Conservation (phyloP, 2,329 filamentous ascomycete species). For the Anthostomella pinea region DNA sequence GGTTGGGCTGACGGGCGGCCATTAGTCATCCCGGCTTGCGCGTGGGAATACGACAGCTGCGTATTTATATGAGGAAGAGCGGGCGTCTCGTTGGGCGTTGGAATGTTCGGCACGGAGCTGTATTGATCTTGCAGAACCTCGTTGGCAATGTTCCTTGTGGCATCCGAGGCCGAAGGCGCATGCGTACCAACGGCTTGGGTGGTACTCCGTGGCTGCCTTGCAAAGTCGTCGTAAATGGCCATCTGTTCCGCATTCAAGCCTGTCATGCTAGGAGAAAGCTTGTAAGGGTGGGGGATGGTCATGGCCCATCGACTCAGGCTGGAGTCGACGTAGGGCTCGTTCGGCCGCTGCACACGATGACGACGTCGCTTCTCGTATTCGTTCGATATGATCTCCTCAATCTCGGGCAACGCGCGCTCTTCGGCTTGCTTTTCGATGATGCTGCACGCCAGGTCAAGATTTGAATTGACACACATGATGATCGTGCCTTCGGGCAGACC, state of each 20-base stretch:
- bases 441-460: conserved; percentile 86
- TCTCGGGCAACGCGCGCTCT: conserved; percentile 87
- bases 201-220: conserved; percentile 71
- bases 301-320: conserved; percentile 86
- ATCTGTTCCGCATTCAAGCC: conserved; percentile 90
- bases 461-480: conserved; percentile 98
- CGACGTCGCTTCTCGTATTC: conserved; percentile 75
- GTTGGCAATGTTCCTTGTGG: conserved; percentile 59
- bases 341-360: conserved; percentile 71
- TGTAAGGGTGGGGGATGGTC: conserved; percentile 91
- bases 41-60: conserved; percentile 55
- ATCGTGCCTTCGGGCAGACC: conserved; percentile 92
- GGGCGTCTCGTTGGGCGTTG: conserved; percentile 59
- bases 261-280: conserved; percentile 64
- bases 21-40: conserved; percentile 48
- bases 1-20: conserved; percentile 45
- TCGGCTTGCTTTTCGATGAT: conserved; percentile 96
- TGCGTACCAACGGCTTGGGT: conserved; percentile 55
- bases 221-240: conserved; percentile 96
- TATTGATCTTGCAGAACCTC: conserved; percentile 64
- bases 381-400: conserved; percentile 85
- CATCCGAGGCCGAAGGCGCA: conserved; percentile 56
- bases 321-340: conserved; percentile 80
- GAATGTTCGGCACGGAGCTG: conserved; percentile 52
- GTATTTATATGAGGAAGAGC: conserved; percentile 51